Base-by-base conservation (phyloP, 495 filamentous ascomycete genomes). In the Glonium stellatum region DNA sequence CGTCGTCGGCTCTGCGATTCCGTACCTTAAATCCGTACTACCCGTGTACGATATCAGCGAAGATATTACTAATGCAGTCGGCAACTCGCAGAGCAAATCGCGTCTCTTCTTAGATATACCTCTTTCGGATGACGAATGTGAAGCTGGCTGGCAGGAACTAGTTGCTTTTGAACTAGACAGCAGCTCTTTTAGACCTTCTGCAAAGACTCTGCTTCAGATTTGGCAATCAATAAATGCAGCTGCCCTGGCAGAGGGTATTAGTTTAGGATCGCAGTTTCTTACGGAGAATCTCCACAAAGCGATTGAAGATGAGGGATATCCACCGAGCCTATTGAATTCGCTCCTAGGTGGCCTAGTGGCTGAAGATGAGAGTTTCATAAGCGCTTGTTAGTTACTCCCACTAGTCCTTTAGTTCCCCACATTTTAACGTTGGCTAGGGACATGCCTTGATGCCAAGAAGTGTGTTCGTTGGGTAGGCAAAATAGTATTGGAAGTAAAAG, bases 381-480 rank as follows among this genome's bases (percentile, higher is more conserved):
- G 49, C 2, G 36, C 57, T 62, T 79, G 77, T 79, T 54, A 74
- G 76, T 75, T 35, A 58, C 48, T 69, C 23, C 9, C 35, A 42
- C 22, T 52, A 9, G 41, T 64, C 6, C 46, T 55, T 25, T 1
- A 53, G 53, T 11, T 31, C 3, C 27, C 6, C 6, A 31, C 6
- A 44, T 44, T 1, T 11, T 44, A 44, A 44, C 39, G 4, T 18
- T 18, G 59, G 48, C 8, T 58, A 79, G 79, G 76, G 75, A 70
- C 76, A 11, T 77, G 68, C 49, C 70, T 84, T 57, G 75, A 82
- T 56, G 76, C 73, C 52, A 54, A 58, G 6, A 73, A 69, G 25
- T 78, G 75, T 51, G 69, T 78, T 1, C 64, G 52, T 3, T 84
- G 79, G 76, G 72, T 82, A 13, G 83, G 84, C 4, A 73, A 72